Percentiles rank a stretch among this genome's conserved stretches.
These are phyloP conservation scores for Apodospora peruviana DNA, from an alignment of 495 filamentous ascomycete species.

Conservation along the genomic window DNA sequence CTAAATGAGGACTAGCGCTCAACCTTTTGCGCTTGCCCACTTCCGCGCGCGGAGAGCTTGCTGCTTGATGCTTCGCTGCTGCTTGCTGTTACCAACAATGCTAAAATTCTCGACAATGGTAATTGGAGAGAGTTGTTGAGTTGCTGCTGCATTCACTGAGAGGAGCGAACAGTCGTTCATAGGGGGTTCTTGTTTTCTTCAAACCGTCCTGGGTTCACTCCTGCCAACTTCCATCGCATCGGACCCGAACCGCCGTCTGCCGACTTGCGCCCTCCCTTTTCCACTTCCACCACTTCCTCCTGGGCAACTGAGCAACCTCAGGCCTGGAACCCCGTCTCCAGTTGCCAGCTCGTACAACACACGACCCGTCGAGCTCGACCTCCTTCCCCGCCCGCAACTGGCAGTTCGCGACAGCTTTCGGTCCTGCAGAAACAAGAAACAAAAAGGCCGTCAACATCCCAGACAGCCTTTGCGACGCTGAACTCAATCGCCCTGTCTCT, in stretches of 20 bases:
- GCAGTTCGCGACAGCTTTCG: background rate
- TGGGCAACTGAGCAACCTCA: no score
- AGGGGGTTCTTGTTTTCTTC: constrained; percentile 5
- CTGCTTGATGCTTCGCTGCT: no score
- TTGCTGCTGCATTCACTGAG: background rate
- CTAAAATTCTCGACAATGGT: constrained; percentile 6
- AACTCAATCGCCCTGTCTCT: background rate
- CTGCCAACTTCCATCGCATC: background rate
- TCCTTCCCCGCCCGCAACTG: background rate
- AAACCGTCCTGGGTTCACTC: no score
- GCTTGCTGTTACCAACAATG: constrained; percentile 2
- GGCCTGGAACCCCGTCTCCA: background rate
- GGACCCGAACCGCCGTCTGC: background rate
- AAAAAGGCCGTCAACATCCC: no score
- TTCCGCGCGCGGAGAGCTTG: background rate
- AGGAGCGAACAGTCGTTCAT: constrained; percentile 10
- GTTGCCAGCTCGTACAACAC: background rate
- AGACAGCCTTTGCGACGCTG: background rate
- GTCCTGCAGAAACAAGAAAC: background rate
- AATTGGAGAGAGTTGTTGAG: constrained; percentile 5
- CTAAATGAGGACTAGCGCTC: background rate
- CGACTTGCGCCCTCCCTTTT: background rate
- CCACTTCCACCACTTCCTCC: background rate
- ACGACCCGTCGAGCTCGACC: background rate
- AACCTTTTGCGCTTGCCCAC: constrained; percentile 4